Base-by-base conservation (phyloP, 768 basidiomycete species). In the Pleurotus cornucopiae region DNA sequence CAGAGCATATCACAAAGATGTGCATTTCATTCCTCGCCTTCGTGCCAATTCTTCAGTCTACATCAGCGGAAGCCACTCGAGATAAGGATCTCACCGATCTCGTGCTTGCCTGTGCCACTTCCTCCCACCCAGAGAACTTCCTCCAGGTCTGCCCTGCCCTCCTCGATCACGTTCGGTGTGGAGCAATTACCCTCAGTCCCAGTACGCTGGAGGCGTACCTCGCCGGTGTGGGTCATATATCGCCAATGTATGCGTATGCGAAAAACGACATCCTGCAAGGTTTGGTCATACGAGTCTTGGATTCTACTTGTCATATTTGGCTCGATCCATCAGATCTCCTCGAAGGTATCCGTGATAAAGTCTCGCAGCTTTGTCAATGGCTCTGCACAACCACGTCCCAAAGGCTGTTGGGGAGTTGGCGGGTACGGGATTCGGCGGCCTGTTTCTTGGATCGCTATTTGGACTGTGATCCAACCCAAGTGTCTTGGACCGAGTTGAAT, bases 381-480 rank as follows among this genome's bases (percentile, higher is more conserved):
- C 71, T 91, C 49, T 74, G 80, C 30, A 64, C 63, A 4, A 69
- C 75, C 56, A 66, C 85, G 45, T 62, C 61, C 46, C 70, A 69
- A 7, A 64, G 73, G 34, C 67, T 76, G 45, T 65, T 84, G 5
- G 70, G 72, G 1, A 83, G 81, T 2, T 94, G 93, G 90, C 75
- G 71, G 54, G 73, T 85, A 25, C 83, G 92, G 34, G 85, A 91
- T 62, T 64, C 74, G 23, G 71, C 89, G 26, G 73, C 83, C 44
- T 73, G 75, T 30, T 89, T 96, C 66, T 68, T 94, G 46, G 83
- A 86, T 57, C 66, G 66, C 43, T 93, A 88, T 65, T 74, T 94
- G 18, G 62, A 63, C 9, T 63, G 73, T 49, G 88, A 93, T 63
- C 85, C 84, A 0, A 61, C 62, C 7, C 76, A 85, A 57, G 57